Base-by-base conservation (phyloP, 2,329 filamentous ascomycete genomes). In the Ustulina deusta region DNA sequence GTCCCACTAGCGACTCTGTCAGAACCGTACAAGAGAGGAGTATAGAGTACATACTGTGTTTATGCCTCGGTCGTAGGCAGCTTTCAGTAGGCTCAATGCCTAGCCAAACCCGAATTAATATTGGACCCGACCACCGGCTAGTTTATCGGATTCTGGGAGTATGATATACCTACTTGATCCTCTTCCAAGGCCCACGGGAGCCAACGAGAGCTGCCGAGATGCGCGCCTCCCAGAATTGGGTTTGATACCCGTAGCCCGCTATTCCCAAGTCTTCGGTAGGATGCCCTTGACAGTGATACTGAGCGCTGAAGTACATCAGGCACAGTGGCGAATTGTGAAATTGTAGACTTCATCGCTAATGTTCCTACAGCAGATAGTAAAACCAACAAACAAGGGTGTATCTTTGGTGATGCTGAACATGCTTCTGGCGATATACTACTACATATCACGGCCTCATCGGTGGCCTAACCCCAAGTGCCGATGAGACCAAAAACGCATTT, bases 181-280 rank as follows among this genome's bases (percentile, higher is more conserved):
- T 90, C 88, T 42, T 86, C 81, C 56, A 89, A 72, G n/a, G 85
- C 84, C 87, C 87, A 90, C 4, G 80, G 74, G 62, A 85, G 81
- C 75, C 84, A 85, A 46, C 83, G 77, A 0, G 80, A 76, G 66
- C 83, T 80, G 25, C 89, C 89, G 67, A 89, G 87, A 74, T 83
- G 85, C 89, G 91, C 91, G 67, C 84, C 84, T 0, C 90, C 90
- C 44, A 91, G 81, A 63, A 91, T 89, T 46, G 90, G 86, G 57
- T 86, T 84, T 0, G 89, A 91, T 49, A 91, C 82, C 61, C 84
- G 85, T 15, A 91, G 85, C 36, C 90, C 89, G 58, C 84, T 87
- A 67, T 84, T 86, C 38, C 90, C 89, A 10, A 91, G 81, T 62
- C 83, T 80, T 73, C 82, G 80, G 74, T 85, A 86, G 63, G 84